Evolutionary conservation across 148 eudicot genomes (phyloP).

Genomic region (Heliamphora exappendiculata): DNA sequence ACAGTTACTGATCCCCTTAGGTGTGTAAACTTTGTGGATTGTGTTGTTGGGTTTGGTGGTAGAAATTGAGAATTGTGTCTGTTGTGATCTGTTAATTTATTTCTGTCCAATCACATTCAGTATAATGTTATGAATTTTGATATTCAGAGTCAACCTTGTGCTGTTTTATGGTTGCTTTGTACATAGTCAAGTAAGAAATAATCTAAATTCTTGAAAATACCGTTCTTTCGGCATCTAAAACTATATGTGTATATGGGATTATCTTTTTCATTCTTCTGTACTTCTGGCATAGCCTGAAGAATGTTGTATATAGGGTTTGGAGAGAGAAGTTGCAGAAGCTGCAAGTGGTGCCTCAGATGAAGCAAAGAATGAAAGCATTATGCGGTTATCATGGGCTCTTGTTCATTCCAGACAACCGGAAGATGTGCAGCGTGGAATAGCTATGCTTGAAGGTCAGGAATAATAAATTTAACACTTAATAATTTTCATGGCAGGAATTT

Average conservation of each 20-base stretch:
- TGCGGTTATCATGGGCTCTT: slow-evolving; percentile 84
- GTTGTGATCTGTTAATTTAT: too few relatives aligned
- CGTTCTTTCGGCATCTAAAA: background rate
- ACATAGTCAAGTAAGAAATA: background rate
- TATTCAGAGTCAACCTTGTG: too few relatives aligned
- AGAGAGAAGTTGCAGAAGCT: slow-evolving; percentile 68
- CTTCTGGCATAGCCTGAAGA: too few relatives aligned
- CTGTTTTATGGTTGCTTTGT: too few relatives aligned
- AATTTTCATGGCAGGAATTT: background rate
- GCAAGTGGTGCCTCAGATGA: slow-evolving; percentile 49
- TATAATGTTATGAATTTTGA: too few relatives aligned
- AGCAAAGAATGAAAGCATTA: slow-evolving; percentile 45
- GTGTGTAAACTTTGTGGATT: too few relatives aligned
- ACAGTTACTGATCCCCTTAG: too few relatives aligned
- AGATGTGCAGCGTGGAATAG: slow-evolving; percentile 85
- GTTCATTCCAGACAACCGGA: slow-evolving; percentile 68
- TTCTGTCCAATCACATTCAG: too few relatives aligned
- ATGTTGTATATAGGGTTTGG: slow-evolving; percentile 42
- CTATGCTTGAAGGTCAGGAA: slow-evolving; percentile 80
- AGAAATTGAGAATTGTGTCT: too few relatives aligned
- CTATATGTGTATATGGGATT: background rate
- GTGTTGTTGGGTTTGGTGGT: too few relatives aligned
- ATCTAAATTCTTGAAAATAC: background rate
- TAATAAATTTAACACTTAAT: background rate
- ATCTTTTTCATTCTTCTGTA: background rate